Conservation (phyloP, 176 grass and related monocot species). For the Aegilops sharonensis region DNA sequence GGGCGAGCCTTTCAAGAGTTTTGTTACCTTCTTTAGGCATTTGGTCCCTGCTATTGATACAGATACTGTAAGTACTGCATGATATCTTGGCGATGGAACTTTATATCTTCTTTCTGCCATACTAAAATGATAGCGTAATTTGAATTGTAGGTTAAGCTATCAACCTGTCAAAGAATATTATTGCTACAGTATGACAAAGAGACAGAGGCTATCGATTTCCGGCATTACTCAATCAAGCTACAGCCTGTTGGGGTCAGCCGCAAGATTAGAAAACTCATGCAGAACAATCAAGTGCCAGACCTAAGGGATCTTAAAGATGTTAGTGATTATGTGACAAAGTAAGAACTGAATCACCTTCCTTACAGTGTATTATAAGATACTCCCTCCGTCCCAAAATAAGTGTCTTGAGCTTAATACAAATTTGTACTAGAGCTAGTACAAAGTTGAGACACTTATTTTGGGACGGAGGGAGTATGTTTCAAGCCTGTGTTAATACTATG, state of each 20-base stretch:
- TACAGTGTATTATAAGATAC: neutral
- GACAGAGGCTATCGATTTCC: constrained; percentile 45
- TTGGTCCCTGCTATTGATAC: constrained; percentile 60
- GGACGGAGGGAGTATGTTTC: neutral
- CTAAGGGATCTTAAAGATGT: constrained; percentile 54
- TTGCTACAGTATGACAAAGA: constrained; percentile 60
- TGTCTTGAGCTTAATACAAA: too few relatives aligned
- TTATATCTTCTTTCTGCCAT: neutral
- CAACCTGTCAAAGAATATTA: constrained; percentile 49
- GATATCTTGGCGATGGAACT: neutral
- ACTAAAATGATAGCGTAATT: neutral
- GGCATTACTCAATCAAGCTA: constrained; percentile 65
- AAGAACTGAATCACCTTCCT: constrained; percentile 17
- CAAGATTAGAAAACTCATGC: constrained; percentile 63
- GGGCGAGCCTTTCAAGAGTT: constrained; percentile 34
- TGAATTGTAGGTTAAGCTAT: constrained; percentile 48
- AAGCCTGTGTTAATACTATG: neutral
- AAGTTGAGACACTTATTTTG: too few relatives aligned
- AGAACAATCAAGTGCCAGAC: constrained; percentile 63
- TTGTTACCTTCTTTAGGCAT: constrained; percentile 51
- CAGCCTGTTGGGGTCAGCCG: constrained; percentile 64
- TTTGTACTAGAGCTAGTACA: too few relatives aligned
- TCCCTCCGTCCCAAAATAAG: too few relatives aligned
- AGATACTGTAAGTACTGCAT: constrained; percentile 42
- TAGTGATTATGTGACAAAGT: constrained; percentile 70